Percentiles rank a stretch among this genome's conserved stretches.
phyloP scores from a whole-genome alignment of 306 rosid species.

The Prunus fruticosa region DNA sequence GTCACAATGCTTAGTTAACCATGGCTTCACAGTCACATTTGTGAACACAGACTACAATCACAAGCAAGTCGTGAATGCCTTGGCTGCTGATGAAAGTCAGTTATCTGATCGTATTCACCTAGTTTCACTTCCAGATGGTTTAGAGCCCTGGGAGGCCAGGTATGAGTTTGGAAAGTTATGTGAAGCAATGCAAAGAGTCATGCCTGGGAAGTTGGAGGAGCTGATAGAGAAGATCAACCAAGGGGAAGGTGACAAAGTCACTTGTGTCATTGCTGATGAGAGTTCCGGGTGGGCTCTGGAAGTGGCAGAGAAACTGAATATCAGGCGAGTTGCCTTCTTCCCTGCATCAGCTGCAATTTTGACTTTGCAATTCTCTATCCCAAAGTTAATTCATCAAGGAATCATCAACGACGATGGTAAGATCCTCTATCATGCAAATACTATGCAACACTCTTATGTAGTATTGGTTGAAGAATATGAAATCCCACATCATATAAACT shows the following conservation, averaged over 20 bases:
- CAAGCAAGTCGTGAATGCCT: constrained; percentile 31
- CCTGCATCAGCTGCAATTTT: constrained; percentile 45
- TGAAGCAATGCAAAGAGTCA: constrained; percentile 19
- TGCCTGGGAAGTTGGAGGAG: constrained; percentile 47
- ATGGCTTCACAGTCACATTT: constrained; percentile 54
- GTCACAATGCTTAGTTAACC: constrained; percentile 40
- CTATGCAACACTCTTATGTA: too few relatives aligned
- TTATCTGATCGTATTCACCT: constrained; percentile 21
- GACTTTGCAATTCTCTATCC: constrained; percentile 21
- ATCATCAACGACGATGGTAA: too few relatives aligned
- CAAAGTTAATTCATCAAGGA: not conserved
- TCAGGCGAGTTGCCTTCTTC: constrained; percentile 35
- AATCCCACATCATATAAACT: too few relatives aligned
- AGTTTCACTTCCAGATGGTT: constrained; percentile 50
- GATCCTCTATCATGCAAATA: too few relatives aligned
- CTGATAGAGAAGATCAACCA: constrained; percentile 38
- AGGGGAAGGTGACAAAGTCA: constrained; percentile 24
- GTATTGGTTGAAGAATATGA: too few relatives aligned
- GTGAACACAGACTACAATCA: constrained; percentile 40
- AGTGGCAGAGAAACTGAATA: constrained; percentile 48
- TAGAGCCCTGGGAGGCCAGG: constrained; percentile 35
- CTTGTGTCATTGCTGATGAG: constrained; percentile 26
- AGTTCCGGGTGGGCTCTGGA: constrained; percentile 43
- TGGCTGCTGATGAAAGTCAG: constrained; percentile 13
- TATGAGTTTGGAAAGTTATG: constrained; percentile 27